These are phyloP conservation scores for Botryobasidium botryosum DNA, from an alignment of 768 basidiomycete species.

Conservation along the genomic window DNA sequence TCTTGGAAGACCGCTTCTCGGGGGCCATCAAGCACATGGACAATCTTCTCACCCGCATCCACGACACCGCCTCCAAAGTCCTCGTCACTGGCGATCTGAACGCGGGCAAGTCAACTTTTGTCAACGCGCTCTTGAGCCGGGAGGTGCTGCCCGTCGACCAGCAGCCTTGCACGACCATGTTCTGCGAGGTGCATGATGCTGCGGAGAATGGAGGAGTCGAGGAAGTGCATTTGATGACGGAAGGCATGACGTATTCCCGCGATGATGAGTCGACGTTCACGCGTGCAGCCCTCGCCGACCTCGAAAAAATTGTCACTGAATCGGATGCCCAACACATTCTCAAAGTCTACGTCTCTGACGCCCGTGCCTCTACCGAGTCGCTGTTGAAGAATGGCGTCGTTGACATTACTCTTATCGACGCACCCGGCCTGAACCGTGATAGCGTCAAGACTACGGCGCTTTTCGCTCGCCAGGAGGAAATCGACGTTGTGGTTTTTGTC, in stretches of 20 bases:
- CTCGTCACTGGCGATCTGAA: constrained; percentile 97
- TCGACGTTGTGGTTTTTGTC: constrained; percentile 96
- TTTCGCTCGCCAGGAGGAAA: constrained; percentile 92
- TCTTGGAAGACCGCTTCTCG: constrained; percentile 71
- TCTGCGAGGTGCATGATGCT: constrained; percentile 91
- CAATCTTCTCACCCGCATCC: constrained; percentile 68
- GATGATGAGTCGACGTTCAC: constrained; percentile 63
- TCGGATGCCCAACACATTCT: constrained; percentile 54
- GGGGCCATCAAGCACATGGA: constrained; percentile 62
- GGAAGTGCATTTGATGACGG: constrained; percentile 70
- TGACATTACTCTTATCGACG: constrained; percentile 96
- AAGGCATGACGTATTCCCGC: constrained; percentile 46
- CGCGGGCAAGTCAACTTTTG: constrained; percentile 95
- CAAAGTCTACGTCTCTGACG: constrained; percentile 80
- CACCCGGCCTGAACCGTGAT: constrained; percentile 93
- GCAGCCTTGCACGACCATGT: constrained; percentile 92
- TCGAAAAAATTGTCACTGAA: constrained; percentile 66
- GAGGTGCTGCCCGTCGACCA: constrained; percentile 95
- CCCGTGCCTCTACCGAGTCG: constrained; percentile 58
- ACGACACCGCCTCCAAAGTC: constrained; percentile 88
- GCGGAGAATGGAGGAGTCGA: constrained; percentile 63
- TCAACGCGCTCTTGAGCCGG: constrained; percentile 82
- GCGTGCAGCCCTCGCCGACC: constrained; percentile 41
- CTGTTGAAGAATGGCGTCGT: constrained; percentile 90
- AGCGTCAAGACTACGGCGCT: constrained; percentile 86